Evolutionary conservation across 768 basidiomycete species (phyloP).

Genomic region (Leccinum sublutescens): DNA sequence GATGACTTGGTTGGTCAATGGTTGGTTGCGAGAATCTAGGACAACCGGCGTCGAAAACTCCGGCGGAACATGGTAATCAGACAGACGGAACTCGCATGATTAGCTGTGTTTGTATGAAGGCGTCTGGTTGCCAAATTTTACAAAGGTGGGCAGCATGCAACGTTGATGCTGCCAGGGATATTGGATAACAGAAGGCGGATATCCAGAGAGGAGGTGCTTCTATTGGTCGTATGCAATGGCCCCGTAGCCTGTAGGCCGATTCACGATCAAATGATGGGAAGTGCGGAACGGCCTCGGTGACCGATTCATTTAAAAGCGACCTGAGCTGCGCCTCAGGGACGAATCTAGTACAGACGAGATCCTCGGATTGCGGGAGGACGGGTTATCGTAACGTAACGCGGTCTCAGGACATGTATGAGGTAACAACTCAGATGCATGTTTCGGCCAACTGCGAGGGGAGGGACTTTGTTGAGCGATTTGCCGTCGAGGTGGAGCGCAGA

Average conservation of each 20-base stretch:
- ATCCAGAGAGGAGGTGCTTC: slow-evolving; percentile 1
- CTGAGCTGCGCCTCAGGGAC: slow-evolving; percentile 3
- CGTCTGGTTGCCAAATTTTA: slow-evolving; percentile 1
- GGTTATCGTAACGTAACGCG: slow-evolving; percentile 2
- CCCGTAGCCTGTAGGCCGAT: slow-evolving; percentile 7
- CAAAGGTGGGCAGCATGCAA: not conserved
- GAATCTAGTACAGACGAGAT: slow-evolving; percentile 2
- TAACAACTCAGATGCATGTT: slow-evolving; percentile 10
- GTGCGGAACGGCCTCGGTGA: slow-evolving; percentile 7
- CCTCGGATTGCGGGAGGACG: slow-evolving; percentile 18
- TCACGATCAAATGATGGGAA: slow-evolving; percentile 15
- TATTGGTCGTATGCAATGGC: not conserved
- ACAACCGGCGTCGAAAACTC: not conserved
- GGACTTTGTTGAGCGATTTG: not conserved
- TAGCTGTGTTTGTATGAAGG: no score
- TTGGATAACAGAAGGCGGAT: slow-evolving; percentile 5
- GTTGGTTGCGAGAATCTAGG: not conserved
- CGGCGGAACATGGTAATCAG: not conserved
- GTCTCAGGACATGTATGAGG: not conserved
- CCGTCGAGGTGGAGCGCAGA: not conserved
- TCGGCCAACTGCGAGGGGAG: not conserved
- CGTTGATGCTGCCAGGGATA: not conserved
- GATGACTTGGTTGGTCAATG: not conserved
- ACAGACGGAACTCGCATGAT: not conserved
- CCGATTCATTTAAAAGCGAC: slow-evolving; percentile 5